Conservation (phyloP, 371 early-diverging fungal species). For the Caulochytrium protostelioides region DNA sequence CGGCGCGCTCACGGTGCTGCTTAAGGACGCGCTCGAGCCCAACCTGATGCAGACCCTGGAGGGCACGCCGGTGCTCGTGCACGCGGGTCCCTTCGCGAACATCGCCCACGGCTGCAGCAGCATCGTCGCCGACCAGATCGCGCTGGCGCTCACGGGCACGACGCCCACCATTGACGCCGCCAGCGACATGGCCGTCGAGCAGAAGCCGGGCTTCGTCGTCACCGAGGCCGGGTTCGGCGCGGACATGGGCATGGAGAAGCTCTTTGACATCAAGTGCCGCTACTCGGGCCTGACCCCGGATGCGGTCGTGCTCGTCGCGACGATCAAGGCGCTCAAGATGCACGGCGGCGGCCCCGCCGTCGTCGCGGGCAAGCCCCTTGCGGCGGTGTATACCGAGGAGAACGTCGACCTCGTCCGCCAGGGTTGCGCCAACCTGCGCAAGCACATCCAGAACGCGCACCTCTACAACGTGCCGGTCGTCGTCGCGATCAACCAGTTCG, state of each 20-base stretch:
- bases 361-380: conserved; percentile 67
- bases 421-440: conserved; percentile 63
- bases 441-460: conserved; percentile 73
- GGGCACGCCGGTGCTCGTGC: conserved; percentile 93
- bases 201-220: conserved; percentile 78
- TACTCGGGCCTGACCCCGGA: conserved; percentile 66
- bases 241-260: conserved; percentile 97
- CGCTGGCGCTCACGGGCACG: conserved; percentile 68
- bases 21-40: conserved; percentile 95
- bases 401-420: conserved; percentile 54
- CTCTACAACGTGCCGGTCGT: conserved; percentile 78
- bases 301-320: conserved; percentile 87
- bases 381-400: conserved; percentile 66
- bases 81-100: conserved; percentile 95
- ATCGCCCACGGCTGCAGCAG: conserved; percentile 93
- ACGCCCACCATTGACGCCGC: conserved; percentile 20
- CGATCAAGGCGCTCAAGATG: conserved; percentile 84
- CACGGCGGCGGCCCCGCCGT: conserved; percentile 96
- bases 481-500: conserved; percentile 81
- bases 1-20: conserved; percentile 83
- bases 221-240: conserved; percentile 96
- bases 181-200: conserved; percentile 25
- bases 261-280: conserved; percentile 94
- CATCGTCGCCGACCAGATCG: conserved; percentile 78
- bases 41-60: conserved; percentile 94